These are phyloP conservation scores for Phytophthora pini DNA, from an alignment of 352 stramenopile species.

Conservation along the genomic window DNA sequence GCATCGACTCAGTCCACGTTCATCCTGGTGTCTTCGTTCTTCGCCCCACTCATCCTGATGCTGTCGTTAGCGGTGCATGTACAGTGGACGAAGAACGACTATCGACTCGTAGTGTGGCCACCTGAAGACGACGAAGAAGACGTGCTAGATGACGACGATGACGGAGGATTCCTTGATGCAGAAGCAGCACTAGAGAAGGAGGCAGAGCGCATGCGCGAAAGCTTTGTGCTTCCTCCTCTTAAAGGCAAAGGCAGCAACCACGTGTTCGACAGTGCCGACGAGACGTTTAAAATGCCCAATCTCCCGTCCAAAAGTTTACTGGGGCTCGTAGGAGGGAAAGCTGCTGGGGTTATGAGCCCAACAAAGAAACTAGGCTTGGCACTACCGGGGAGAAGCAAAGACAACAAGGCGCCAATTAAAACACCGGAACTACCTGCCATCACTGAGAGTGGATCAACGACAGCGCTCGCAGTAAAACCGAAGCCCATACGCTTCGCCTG, in stretches of 20 bases:
- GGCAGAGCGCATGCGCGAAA: constrained; percentile 73
- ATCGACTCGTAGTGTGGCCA: constrained; percentile 83
- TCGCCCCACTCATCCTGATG: constrained; percentile 80
- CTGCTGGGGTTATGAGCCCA: constrained; percentile 17
- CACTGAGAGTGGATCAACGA: constrained; percentile 14
- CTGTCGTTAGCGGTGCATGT: constrained; percentile 73
- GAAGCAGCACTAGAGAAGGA: constrained; percentile 79
- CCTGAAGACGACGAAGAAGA: constrained; percentile 85
- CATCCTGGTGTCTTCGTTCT: constrained; percentile 80
- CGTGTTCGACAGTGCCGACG: constrained; percentile 60
- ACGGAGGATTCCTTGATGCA: constrained; percentile 55
- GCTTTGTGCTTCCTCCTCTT: constrained; percentile 80
- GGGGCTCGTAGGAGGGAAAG: constrained; percentile 20
- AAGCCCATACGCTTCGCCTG: constrained; percentile 41
- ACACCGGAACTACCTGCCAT: constrained; percentile 7
- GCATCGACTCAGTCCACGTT: constrained; percentile 80
- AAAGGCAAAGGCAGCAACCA: constrained; percentile 64
- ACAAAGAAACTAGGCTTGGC: constrained; percentile 23
- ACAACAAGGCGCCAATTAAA: constrained; percentile 12
- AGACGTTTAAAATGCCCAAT: constrained; percentile 85
- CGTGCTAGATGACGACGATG: constrained; percentile 79
- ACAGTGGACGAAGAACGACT: constrained; percentile 86
- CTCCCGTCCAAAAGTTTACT: constrained; percentile 63
- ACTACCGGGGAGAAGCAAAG: constrained; percentile 24
- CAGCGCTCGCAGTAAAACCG: constrained; percentile 20